Evolutionary conservation across 2,329 filamentous ascomycete genomes (phyloP), one percentile per base, ranked within the genome.

Genomic region (Dothideomycetes sp.): DNA sequence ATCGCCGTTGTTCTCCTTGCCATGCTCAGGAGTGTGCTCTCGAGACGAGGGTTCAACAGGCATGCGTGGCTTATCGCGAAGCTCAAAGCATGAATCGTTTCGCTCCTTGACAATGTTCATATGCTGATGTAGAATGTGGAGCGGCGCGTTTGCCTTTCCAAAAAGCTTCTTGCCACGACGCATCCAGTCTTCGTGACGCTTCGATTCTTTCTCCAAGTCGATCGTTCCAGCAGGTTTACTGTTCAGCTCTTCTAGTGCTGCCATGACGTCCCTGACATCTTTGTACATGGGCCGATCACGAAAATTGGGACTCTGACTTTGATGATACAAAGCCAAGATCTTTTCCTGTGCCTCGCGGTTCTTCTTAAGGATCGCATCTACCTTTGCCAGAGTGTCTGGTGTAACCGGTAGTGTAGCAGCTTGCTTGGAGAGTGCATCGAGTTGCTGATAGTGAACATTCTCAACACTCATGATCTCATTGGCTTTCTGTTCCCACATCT

Each of bases 131-230:
- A 98, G 72, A 47, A 98, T 98, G 59, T 98, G 91, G 10, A 98
- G 69, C 1, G 91, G 91, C 1, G 91, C 91, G 56, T 98, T 98
- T 1, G 91, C 91, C 61, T 98, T 98, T 38, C 91, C 91, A 55
- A 98, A 98, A 0, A 98, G 65, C 59, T 95, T 95, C 65, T 98
- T 98, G 37, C 91, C 91, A 53, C 86, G 86, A 22, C 91, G 77
- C 89, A 98, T 98, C 91, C 91, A 98, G 59, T 98, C 91, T 57
- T 98, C 91, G 49, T 96, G 91, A 5, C 85, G 79, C 56, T 91
- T 94, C 48, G 91, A 83, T 58, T 96, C 87, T 47, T 86, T 88
- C 56, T 98, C 91, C 4, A 98, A 73, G 52, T 98, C 91, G 24
- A 93, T 73, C 0, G 89, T 94, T 2, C 91, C 91, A 31, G 75